A percentile compares a stretch with the other conserved stretches of the same genome.
Evolutionary conservation across 2,329 filamentous ascomycete genomes (phyloP).

Genomic region (Parasarocladium wereldwijsianum): DNA sequence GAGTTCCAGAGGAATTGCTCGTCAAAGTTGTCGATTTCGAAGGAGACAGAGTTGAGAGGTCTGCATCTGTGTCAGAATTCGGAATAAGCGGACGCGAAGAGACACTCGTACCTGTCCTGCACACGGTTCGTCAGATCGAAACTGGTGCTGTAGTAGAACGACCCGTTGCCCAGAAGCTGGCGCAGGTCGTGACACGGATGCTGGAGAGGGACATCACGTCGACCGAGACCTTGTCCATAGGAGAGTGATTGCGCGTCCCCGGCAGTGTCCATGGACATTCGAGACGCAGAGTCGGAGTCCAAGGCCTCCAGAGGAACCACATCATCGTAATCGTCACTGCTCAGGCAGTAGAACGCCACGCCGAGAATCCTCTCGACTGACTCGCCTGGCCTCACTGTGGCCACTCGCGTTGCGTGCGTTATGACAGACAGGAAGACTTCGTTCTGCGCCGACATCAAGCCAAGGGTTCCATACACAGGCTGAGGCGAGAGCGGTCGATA

Average conservation of each 20-base stretch:
- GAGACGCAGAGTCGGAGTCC: constrained; percentile 27
- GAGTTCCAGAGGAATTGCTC: constrained; percentile 94
- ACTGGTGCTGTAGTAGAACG: constrained; percentile 97
- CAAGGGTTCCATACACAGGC: constrained; percentile 72
- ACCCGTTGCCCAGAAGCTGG: constrained; percentile 83
- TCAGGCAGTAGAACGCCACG: constrained; percentile 90
- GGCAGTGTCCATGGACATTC: neutral
- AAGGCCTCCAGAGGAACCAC: constrained; percentile 42
- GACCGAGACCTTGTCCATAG: constrained; percentile 33
- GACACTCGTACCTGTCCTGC: constrained; percentile 55
- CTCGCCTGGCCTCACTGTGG: constrained; percentile 73
- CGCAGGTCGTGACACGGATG: constrained; percentile 84
- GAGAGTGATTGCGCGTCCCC: constrained; percentile 25
- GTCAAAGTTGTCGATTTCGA: constrained; percentile 87
- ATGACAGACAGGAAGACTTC: constrained; percentile 90
- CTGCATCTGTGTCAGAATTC: constrained; percentile 21
- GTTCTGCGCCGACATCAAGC: constrained; percentile 66
- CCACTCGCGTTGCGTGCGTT: constrained; percentile 62
- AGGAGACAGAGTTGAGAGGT: constrained; percentile 58
- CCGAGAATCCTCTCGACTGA: constrained; percentile 74
- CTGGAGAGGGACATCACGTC: constrained; percentile 58
- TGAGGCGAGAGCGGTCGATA: constrained; percentile 63
- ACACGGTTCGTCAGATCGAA: constrained; percentile 91
- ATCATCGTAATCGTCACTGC: constrained; percentile 73
- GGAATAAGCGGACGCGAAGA: neutral